Percentiles rank a stretch among this genome's conserved stretches.
These are phyloP conservation scores for Corchorus capsularis DNA, from an alignment of 345 rosid genomes.

Conservation along the genomic window DNA sequence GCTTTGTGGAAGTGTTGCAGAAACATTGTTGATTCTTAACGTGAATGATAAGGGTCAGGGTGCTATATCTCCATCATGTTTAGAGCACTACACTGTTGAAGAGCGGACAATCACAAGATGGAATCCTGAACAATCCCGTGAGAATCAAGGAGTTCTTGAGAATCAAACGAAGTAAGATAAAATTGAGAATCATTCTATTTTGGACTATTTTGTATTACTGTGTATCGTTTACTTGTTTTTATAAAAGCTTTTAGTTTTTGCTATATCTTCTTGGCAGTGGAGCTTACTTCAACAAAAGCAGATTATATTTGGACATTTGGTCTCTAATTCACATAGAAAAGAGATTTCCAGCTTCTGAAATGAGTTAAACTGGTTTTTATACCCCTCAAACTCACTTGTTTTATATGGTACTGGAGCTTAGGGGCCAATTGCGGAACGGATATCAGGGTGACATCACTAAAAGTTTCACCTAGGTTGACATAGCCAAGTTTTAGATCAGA, in stretches of 20 bases:
- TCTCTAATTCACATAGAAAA: not conserved
- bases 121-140: conserved; percentile 66
- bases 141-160: conserved; percentile 39
- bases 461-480: not conserved
- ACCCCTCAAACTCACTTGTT: not conserved
- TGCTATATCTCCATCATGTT: conserved; percentile 37
- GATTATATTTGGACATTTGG: not conserved
- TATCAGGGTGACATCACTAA: not conserved
- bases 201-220: not conserved
- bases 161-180: conserved; percentile 24
- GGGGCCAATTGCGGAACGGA: not conserved
- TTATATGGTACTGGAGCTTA: not conserved
- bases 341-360: not conserved
- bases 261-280: not conserved
- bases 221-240: not conserved
- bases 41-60: conserved; percentile 41
- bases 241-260: not conserved
- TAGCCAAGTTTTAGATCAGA: not conserved
- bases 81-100: conserved; percentile 52
- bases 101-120: conserved; percentile 62
- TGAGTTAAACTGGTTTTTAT: not conserved
- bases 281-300: not conserved
- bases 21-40: conserved; percentile 56
- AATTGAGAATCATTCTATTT: not conserved
- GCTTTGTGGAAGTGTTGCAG: conserved; percentile 82